These are phyloP conservation scores for Puccinia polysora DNA, from an alignment of 1,284 basidiomycete species.

Conservation along the genomic window DNA sequence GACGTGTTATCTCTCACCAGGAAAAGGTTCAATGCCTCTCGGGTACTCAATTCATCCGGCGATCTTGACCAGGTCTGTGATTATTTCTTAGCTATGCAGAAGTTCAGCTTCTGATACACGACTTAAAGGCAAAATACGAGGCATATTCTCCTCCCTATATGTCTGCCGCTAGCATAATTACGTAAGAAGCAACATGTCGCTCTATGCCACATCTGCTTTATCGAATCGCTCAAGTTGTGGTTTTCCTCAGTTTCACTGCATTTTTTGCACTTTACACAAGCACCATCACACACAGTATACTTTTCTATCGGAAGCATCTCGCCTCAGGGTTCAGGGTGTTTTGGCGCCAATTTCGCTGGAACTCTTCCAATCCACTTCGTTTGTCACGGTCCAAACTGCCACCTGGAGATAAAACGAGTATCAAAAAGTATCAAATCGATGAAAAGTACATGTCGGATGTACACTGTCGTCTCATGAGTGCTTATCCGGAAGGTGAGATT, in stretches of 20 bases:
- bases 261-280: slow-evolving; percentile 54
- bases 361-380: not conserved
- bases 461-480: slow-evolving; percentile 52
- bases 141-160: slow-evolving; percentile 49
- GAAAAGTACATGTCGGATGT: slow-evolving; percentile 48
- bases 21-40: slow-evolving; percentile 31
- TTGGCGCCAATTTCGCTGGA: not conserved
- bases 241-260: slow-evolving; percentile 51
- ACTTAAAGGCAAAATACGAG: slow-evolving; percentile 44
- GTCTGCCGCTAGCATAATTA: slow-evolving; percentile 31
- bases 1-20: not conserved
- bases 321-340: slow-evolving; percentile 50
- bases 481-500: slow-evolving; percentile 49
- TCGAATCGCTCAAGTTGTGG: slow-evolving; percentile 49
- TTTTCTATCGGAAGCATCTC: slow-evolving; percentile 56
- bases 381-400: slow-evolving; percentile 42
- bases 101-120: not conserved
- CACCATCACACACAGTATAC: slow-evolving; percentile 53
- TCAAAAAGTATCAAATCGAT: slow-evolving; percentile 28
- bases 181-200: slow-evolving; percentile 27
- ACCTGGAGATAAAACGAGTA: slow-evolving; percentile 47
- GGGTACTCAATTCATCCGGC: slow-evolving; percentile 10
- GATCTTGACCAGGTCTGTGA: slow-evolving; percentile 30
- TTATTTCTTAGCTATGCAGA: not conserved
- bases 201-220: slow-evolving; percentile 46